Conservation (phyloP, 306 rosid species). For the Gastrolobium bilobum region DNA sequence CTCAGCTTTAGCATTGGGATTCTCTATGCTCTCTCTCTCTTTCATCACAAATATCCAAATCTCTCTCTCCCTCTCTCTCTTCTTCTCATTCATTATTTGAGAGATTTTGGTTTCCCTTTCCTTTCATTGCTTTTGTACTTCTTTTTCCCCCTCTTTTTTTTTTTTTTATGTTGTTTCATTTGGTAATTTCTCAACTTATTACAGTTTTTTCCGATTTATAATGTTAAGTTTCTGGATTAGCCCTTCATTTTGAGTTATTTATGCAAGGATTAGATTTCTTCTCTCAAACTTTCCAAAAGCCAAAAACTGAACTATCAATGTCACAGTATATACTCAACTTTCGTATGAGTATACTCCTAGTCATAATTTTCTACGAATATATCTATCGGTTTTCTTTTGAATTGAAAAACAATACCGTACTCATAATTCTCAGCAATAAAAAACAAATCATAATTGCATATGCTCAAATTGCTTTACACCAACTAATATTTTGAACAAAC, state of each 20-base stretch:
- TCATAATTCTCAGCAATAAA: conserved; percentile 33
- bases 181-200: conserved; percentile 17
- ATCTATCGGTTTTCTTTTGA: background rate
- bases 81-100: conserved; percentile 68
- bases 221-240: background rate
- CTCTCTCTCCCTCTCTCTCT: conserved; percentile 49
- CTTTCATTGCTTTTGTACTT: conserved; percentile 33
- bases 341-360: background rate
- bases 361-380: conserved; percentile 38
- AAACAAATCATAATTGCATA: conserved; percentile 38
- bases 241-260: conserved; percentile 4
- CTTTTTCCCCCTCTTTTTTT: background rate
- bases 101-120: conserved; percentile 1
- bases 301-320: conserved; percentile 14
- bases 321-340: conserved; percentile 26
- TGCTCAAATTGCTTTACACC: conserved; percentile 46
- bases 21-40: conserved; percentile 64
- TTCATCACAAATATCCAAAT: conserved; percentile 65
- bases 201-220: conserved; percentile 8
- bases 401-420: conserved; percentile 8
- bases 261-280: background rate
- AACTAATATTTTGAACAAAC: conserved; percentile 36
- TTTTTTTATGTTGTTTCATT: background rate
- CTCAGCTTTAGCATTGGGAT: conserved; percentile 71
- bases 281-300: background rate